These are phyloP conservation scores for Alnus rubra DNA, from an alignment of 306 rosid species.

Conservation along the genomic window DNA sequence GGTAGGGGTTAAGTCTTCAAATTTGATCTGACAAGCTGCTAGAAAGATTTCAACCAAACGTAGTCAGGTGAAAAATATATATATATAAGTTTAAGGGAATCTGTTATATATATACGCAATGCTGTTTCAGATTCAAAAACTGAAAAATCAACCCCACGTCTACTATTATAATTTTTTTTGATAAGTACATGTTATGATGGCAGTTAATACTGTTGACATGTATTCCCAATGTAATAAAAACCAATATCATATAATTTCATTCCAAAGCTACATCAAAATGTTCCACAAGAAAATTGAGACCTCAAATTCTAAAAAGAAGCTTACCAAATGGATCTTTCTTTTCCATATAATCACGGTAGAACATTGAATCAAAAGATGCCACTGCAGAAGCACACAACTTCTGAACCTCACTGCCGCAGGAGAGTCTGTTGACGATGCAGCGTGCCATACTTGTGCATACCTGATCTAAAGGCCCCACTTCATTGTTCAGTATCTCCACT, in stretches of 20 bases:
- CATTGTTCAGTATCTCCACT: constrained; percentile 52
- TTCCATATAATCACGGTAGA: constrained; percentile 31
- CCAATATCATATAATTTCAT: constrained; percentile 13
- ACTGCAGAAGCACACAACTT: constrained; percentile 73
- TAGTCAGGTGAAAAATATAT: not conserved
- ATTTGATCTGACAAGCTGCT: constrained; percentile 63
- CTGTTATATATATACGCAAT: not conserved
- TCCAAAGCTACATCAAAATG: constrained; percentile 1
- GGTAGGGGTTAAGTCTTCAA: constrained; percentile 73
- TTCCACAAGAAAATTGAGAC: constrained; percentile 15
- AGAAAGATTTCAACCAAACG: constrained; percentile 21
- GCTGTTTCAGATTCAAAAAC: constrained; percentile 28
- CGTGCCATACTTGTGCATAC: constrained; percentile 71
- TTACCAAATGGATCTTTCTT: constrained; percentile 60
- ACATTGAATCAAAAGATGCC: constrained; percentile 60
- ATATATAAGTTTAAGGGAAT: no score
- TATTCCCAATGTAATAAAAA: constrained; percentile 7
- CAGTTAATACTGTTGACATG: not conserved
- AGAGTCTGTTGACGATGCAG: constrained; percentile 84
- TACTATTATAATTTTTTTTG: not conserved
- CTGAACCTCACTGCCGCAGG: constrained; percentile 88
- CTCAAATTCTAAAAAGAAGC: constrained; percentile 26
- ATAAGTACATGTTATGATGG: not conserved
- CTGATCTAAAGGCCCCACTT: constrained; percentile 77
- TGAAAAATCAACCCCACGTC: constrained; percentile 11